Conservation (phyloP, 108 stramenopile genomes). For the Cyclotella baltica region DNA sequence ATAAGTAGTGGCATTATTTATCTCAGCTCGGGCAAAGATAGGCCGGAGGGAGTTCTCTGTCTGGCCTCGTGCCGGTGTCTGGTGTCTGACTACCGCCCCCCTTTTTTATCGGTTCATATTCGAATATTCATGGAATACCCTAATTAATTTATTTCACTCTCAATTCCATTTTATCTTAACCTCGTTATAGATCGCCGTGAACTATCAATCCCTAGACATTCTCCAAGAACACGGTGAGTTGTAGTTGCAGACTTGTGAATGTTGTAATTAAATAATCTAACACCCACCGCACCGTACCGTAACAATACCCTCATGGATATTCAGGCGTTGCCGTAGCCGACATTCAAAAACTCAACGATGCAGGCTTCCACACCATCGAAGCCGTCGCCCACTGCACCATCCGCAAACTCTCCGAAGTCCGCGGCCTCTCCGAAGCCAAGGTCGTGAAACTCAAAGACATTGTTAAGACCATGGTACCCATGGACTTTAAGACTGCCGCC, state of each 20-base stretch:
- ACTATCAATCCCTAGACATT: constrained; percentile 76
- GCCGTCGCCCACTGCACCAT: constrained; percentile 95
- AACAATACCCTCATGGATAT: too few species aligned
- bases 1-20: too few species aligned
- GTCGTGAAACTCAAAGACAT: constrained; percentile 96
- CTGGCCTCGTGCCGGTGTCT: neutral
- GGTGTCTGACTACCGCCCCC: neutral
- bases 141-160: neutral
- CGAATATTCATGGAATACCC: too few species aligned
- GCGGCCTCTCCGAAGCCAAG: constrained; percentile 96
- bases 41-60: neutral
- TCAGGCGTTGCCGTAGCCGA: constrained; percentile 94
- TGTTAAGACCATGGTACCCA: constrained; percentile 92
- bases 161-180: constrained; percentile 8
- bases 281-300: too few species aligned
- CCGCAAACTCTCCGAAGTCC: constrained; percentile 95
- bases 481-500: constrained; percentile 98
- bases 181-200: constrained; percentile 59
- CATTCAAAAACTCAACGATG: constrained; percentile 95
- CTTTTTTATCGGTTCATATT: neutral
- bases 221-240: constrained; percentile 98
- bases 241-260: too few species aligned
- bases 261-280: too few species aligned
- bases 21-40: too few species aligned
- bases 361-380: constrained; percentile 97